Evolutionary conservation across 371 early-diverging fungal genomes (phyloP).

Genomic region (Mortierella sp.): DNA sequence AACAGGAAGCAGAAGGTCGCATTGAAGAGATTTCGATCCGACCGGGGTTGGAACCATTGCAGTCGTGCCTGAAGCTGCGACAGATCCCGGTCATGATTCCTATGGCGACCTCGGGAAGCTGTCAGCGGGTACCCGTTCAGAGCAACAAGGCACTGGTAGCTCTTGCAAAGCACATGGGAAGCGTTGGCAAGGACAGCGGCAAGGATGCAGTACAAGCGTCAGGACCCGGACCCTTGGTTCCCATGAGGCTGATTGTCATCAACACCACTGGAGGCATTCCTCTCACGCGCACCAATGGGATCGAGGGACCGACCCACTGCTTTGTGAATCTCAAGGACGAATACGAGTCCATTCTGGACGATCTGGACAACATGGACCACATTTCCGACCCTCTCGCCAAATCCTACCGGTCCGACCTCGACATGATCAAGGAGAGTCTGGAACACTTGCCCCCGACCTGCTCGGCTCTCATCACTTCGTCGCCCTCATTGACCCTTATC

Average conservation of each 20-base stretch:
- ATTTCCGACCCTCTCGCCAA: conserved; percentile 60
- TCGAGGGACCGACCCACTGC: conserved; percentile 59
- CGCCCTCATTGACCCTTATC: conserved; percentile 60
- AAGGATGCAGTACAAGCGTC: not conserved
- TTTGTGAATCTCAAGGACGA: conserved; percentile 82
- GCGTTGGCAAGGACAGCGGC: not conserved
- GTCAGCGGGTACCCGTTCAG: conserved; percentile 51
- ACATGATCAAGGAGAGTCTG: conserved; percentile 66
- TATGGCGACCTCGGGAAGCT: conserved; percentile 41
- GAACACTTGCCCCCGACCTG: conserved; percentile 63
- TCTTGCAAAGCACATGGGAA: conserved; percentile 60
- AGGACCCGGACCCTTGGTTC: conserved; percentile 34
- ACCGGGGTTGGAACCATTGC: conserved; percentile 42
- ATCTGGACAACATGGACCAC: conserved; percentile 60
- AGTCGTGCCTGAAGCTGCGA: conserved; percentile 48
- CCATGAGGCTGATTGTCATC: conserved; percentile 64
- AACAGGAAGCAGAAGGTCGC: conserved; percentile 2
- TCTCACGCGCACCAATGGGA: conserved; percentile 60
- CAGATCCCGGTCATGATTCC: conserved; percentile 67
- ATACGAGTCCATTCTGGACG: conserved; percentile 56
- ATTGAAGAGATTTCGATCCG: conserved; percentile 40
- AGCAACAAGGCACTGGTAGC: conserved; percentile 56
- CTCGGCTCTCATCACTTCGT: conserved; percentile 70
- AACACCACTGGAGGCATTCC: conserved; percentile 67
- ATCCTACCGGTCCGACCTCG: conserved; percentile 64